phyloP scores from a whole-genome alignment of 2,329 filamentous ascomycete species.

The Ceratocystis cacaofunesta region DNA sequence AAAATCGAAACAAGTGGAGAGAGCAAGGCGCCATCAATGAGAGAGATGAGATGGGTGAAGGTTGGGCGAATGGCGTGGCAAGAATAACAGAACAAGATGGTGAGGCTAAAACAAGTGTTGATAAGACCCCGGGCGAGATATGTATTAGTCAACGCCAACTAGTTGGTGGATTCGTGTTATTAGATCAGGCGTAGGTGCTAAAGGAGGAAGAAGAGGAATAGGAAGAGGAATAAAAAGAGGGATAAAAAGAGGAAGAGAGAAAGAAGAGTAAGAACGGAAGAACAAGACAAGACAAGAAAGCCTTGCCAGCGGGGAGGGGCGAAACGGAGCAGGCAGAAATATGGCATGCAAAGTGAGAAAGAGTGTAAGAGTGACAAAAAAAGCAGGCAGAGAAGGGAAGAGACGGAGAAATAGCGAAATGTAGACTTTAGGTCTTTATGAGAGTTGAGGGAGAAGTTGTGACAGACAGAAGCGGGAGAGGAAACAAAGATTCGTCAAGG shows the following conservation, averaged over 20 bases:
- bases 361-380: neutral
- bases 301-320: neutral
- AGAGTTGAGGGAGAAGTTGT: neutral
- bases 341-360: too few relatives aligned
- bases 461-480: neutral
- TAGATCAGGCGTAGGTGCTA: neutral
- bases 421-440: neutral
- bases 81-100: neutral
- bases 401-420: neutral
- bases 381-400: neutral
- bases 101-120: neutral
- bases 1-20: neutral
- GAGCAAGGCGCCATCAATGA: neutral
- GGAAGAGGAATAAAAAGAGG: too few relatives aligned
- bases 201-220: neutral
- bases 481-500: neutral
- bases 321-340: neutral
- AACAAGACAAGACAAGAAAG: neutral
- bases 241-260: neutral
- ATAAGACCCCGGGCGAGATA: slow-evolving; percentile 1
- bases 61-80: neutral
- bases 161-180: neutral
- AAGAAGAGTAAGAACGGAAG: too few relatives aligned
- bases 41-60: too few relatives aligned
- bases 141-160: neutral